phyloP scores from a whole-genome alignment of 2,329 filamentous ascomycete genomes.

The Pseudogymnoascus sp. region DNA sequence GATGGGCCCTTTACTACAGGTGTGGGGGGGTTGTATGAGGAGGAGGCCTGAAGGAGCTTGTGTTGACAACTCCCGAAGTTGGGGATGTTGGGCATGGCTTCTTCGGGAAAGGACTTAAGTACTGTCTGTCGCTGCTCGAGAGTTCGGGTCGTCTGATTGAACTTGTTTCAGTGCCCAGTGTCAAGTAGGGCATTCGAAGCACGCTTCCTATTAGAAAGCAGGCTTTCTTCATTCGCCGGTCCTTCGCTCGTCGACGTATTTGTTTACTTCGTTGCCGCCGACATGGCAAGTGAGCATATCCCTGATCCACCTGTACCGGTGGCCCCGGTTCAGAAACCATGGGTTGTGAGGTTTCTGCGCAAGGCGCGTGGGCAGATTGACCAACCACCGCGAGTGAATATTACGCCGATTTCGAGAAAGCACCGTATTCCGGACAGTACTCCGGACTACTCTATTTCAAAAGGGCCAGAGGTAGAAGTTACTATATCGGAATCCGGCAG shows the following conservation, averaged over 20 bases:
- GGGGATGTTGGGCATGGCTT: not conserved
- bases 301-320: not conserved
- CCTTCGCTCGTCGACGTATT: not conserved
- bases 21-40: not conserved
- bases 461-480: not conserved
- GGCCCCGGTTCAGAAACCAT: not conserved
- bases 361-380: constrained; percentile 10
- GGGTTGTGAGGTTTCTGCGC: not conserved
- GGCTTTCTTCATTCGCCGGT: not conserved
- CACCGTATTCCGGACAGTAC: not conserved
- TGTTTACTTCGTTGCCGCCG: not conserved
- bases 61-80: not conserved
- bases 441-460: not conserved
- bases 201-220: not conserved
- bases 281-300: not conserved
- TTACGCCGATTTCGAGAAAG: not conserved
- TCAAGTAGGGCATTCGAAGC: not conserved
- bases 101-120: not conserved
- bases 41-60: not conserved
- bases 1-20: no score
- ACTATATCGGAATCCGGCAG: not conserved
- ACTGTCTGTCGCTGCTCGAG: not conserved
- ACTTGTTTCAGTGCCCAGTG: not conserved
- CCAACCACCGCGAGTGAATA: not conserved
- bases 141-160: not conserved